Conservation (phyloP, 192 early-diverging fungal species). For the Spizellomyces punctatus region DNA sequence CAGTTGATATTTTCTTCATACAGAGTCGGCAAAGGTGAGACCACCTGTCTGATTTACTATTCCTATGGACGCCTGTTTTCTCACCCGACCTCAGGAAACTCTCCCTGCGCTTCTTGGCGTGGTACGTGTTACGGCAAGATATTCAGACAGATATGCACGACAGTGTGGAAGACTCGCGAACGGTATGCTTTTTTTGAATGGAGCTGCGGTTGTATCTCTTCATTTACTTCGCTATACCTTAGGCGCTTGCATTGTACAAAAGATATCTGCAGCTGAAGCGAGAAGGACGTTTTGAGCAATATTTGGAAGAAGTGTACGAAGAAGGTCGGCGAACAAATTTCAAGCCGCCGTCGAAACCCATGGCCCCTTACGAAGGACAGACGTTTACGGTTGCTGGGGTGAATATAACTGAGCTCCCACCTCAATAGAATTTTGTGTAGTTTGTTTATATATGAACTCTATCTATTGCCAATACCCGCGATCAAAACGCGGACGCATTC, state of each 20-base stretch:
- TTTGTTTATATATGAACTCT: too few species aligned
- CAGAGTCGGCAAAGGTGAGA: constrained; percentile 72
- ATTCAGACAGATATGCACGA: constrained; percentile 92
- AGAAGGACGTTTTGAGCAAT: constrained; percentile 68
- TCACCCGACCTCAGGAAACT: constrained; percentile 66
- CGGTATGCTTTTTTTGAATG: constrained; percentile 54
- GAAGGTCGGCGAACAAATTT: constrained; percentile 57
- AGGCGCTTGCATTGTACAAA: constrained; percentile 79
- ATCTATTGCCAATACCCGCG: too few species aligned
- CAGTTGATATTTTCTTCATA: constrained; percentile 89
- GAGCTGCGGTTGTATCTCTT: neutral
- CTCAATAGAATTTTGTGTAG: neutral
- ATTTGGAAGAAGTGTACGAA: constrained; percentile 83
- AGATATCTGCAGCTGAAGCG: constrained; percentile 70
- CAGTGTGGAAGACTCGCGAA: constrained; percentile 90
- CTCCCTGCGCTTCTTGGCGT: constrained; percentile 88
- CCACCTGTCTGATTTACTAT: neutral
- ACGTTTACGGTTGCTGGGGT: constrained; percentile 4
- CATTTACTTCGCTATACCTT: constrained; percentile 24
- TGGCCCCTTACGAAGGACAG: neutral
- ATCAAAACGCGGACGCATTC: too few species aligned
- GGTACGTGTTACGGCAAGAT: constrained; percentile 78
- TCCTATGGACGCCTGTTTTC: neutral
- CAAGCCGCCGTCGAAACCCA: constrained; percentile 30
- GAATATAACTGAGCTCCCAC: constrained; percentile 12